Evolutionary conservation across 768 basidiomycete species (phyloP).

Genomic region (Suillus lakei): DNA sequence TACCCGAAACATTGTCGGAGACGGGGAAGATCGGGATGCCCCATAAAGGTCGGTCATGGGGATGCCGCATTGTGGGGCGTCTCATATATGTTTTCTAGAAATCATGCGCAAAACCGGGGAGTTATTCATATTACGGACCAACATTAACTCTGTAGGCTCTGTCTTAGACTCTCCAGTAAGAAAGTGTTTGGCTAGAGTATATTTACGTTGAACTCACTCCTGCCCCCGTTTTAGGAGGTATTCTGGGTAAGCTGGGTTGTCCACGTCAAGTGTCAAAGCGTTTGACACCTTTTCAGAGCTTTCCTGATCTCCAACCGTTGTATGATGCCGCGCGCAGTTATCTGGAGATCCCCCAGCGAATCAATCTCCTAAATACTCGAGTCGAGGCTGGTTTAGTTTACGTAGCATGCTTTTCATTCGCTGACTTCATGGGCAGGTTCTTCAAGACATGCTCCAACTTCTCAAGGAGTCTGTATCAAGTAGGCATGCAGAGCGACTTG

Average conservation of each 20-base stretch:
- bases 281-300: conserved; percentile 60
- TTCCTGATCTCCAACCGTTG: conserved; percentile 92
- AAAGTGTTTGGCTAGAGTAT: conserved; percentile 20
- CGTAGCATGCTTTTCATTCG: conserved; percentile 9
- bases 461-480: conserved; percentile 94
- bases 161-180: conserved; percentile 94
- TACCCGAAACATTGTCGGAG: conserved; percentile 90
- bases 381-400: conserved; percentile 68
- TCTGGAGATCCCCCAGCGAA: conserved; percentile 92
- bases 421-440: conserved; percentile 54
- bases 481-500: conserved; percentile 87
- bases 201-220: conserved; percentile 7
- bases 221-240: conserved; percentile 63
- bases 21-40: conserved; percentile 94
- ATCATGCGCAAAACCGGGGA: conserved; percentile 99
- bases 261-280: conserved; percentile 17
- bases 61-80: conserved; percentile 9
- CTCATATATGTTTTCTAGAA: conserved; percentile 48
- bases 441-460: conserved; percentile 96
- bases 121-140: conserved; percentile 89
- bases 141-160: conserved; percentile 94
- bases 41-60: conserved; percentile 62
- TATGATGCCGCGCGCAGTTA: conserved; percentile 95
- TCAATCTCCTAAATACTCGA: conserved; percentile 90
- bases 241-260: conserved; percentile 74